Base-by-base conservation (phyloP, 1,139 yeast species). In the Sugiyamaella paludigena region DNA sequence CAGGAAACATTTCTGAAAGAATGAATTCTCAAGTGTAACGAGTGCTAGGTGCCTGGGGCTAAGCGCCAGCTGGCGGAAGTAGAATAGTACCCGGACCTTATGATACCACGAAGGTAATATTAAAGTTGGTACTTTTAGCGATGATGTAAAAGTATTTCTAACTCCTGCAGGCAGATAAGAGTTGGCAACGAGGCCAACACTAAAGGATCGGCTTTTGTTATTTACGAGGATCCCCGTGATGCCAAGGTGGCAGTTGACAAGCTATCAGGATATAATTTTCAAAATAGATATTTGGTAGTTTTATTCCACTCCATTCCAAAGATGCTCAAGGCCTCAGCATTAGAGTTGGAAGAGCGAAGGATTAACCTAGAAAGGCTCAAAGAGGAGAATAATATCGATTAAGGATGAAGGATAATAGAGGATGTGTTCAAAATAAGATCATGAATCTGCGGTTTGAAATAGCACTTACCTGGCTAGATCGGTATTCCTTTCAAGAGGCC, bases 211-310 rank as follows among this genome's bases (percentile, higher is more conserved):
- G 82, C 84, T 15, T 73, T 76, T 48, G 76, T 81, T n/a, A 75
- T 82, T 3, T 83, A 76, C 61, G 77, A 74, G 49, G 76, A 76
- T 46, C 53, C 76, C 26, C 64, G 66, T 30, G 74, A 74, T 54
- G 84, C 87, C 7, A 64, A 66, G 19, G 65, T 66, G 26, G 86
- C 86, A 1, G 69, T 75, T 27, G 76, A 71, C 19, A 81, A 78
- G 53, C 64, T 81, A 47, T 78, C 79, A 44, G 88, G 88, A 0
- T 77, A 77, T 57, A 81, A 81, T 58, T 78, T 78, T 55, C 75
- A 78, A 48, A 83, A 82, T 8, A 60, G 87, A 50, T 83, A 81
- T 59, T 62, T 83, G 32, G 81, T 81, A 12, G 80, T 81, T 7
- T 63, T 72, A 46, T 51, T 74, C 53, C 79, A 73, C 55, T 68